Conservation (phyloP, 2,329 filamentous ascomycete species). For the Aureobasidium sp. region DNA sequence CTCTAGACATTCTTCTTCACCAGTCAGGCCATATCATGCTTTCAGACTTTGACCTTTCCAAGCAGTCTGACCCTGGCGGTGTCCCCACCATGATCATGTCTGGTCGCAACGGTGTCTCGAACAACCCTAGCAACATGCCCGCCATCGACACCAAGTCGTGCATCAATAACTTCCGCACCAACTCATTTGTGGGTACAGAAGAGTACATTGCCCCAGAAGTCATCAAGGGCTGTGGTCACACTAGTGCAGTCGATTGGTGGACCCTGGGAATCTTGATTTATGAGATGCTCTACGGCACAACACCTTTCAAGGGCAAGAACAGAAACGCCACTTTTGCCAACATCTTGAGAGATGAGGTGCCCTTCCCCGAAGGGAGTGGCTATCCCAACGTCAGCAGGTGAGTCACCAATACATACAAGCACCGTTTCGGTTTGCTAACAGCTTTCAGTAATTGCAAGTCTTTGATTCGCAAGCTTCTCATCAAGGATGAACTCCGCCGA, state of each 20-base stretch:
- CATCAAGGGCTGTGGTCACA: slow-evolving; percentile 97
- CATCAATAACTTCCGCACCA: slow-evolving; percentile 95
- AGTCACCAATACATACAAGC: slow-evolving; percentile 31
- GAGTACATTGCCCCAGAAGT: slow-evolving; percentile 99
- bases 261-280: slow-evolving; percentile 94
- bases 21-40: slow-evolving; percentile 99
- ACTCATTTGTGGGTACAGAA: slow-evolving; percentile 96
- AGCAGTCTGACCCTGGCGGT: slow-evolving; percentile 92
- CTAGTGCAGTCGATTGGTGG: slow-evolving; percentile 99
- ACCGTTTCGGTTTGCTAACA: not conserved
- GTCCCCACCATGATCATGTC: slow-evolving; percentile 96
- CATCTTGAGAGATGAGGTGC: slow-evolving; percentile 89
- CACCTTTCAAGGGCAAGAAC: slow-evolving; percentile 99
- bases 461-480: slow-evolving; percentile 87
- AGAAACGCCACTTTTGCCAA: slow-evolving; percentile 97
- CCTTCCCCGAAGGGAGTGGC: slow-evolving; percentile 83
- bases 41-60: slow-evolving; percentile 96
- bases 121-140: slow-evolving; percentile 57
- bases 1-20: slow-evolving; percentile 82
- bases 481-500: slow-evolving; percentile 93
- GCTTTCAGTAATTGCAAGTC: slow-evolving; percentile 77
- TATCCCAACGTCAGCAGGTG: slow-evolving; percentile 86
- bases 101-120: slow-evolving; percentile 71
- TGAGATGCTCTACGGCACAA: slow-evolving; percentile 98
- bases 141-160: slow-evolving; percentile 99